Evolutionary conservation across 108 stramenopile species (phyloP).

Genomic region (Cylindrotheca fusiformis): DNA sequence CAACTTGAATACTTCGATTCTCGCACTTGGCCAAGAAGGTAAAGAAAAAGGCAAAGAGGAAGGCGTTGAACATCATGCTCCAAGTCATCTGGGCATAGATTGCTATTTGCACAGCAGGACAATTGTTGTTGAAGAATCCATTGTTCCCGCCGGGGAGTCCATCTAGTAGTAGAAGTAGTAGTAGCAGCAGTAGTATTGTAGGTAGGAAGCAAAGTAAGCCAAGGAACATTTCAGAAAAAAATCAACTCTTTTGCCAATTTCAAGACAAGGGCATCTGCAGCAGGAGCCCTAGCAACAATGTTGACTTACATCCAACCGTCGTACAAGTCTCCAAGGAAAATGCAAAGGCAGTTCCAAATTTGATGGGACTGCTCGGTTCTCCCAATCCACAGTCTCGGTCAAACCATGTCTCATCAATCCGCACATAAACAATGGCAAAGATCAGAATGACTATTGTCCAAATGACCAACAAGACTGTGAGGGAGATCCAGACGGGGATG

Average conservation of each 20-base stretch:
- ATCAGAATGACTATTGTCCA: slow-evolving; percentile 67
- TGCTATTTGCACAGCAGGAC: slow-evolving; percentile 54
- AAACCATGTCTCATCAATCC: slow-evolving; percentile 35
- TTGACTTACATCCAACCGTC: slow-evolving; percentile 58
- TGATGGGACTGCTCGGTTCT: slow-evolving; percentile 28
- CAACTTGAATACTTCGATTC: slow-evolving; percentile 57
- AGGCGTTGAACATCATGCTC: slow-evolving; percentile 77
- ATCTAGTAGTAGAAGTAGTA: slow-evolving; percentile 24
- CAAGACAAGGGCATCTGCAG: no score
- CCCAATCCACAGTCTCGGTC: slow-evolving; percentile 62
- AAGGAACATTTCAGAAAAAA: no score
- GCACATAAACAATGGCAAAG: slow-evolving; percentile 62
- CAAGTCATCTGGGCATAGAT: slow-evolving; percentile 76
- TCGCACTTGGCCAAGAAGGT: slow-evolving; percentile 54
- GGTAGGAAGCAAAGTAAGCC: no score
- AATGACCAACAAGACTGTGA: slow-evolving; percentile 39
- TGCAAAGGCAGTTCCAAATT: slow-evolving; percentile 60
- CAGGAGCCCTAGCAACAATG: not conserved
- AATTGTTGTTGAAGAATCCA: slow-evolving; percentile 67
- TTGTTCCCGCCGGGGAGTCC: slow-evolving; percentile 50
- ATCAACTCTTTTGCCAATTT: no score
- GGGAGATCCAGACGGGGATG: slow-evolving; percentile 29
- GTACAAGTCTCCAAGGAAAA: slow-evolving; percentile 81
- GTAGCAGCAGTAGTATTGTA: no score
- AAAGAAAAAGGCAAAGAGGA: slow-evolving; percentile 77